phyloP scores from a whole-genome alignment of 768 basidiomycete species.

The Phylloporus sp. region DNA sequence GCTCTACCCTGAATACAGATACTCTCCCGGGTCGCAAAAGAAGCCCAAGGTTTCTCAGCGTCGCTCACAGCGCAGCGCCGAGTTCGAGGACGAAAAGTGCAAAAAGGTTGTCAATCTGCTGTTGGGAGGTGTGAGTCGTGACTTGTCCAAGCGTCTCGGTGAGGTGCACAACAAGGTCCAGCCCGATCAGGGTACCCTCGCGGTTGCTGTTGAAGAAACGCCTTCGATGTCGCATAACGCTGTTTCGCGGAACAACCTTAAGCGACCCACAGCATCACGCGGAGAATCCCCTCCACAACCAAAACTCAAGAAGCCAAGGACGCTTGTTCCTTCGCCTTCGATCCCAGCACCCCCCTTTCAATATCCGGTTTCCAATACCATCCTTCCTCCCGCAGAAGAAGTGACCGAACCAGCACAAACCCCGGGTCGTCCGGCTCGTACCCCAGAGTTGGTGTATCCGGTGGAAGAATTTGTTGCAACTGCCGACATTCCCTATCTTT shows the following conservation, averaged over 20 bases:
- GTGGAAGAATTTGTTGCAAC: slow-evolving; percentile 30
- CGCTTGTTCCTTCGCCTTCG: background rate
- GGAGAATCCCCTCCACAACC: slow-evolving; percentile 3
- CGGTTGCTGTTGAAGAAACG: background rate
- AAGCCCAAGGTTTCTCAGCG: slow-evolving; percentile 28
- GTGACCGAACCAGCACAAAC: slow-evolving; percentile 1
- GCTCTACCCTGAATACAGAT: slow-evolving; percentile 58
- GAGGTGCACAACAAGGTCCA: slow-evolving; percentile 2
- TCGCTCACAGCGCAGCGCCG: slow-evolving; percentile 29
- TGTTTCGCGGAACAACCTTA: background rate
- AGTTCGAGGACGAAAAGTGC: slow-evolving; percentile 37
- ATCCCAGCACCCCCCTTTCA: background rate
- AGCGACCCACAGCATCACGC: slow-evolving; percentile 6
- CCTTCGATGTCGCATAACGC: background rate
- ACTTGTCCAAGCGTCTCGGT: slow-evolving; percentile 21
- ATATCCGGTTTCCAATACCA: background rate
- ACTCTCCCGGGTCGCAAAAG: slow-evolving; percentile 42
- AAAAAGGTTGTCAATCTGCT: slow-evolving; percentile 34
- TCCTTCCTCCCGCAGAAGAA: background rate
- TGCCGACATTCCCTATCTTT: slow-evolving; percentile 33
- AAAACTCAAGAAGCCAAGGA: slow-evolving; percentile 7
- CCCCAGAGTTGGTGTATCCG: slow-evolving; percentile 20
- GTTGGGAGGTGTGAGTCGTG: slow-evolving; percentile 30
- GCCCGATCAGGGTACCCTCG: background rate
- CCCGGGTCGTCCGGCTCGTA: background rate